A percentile compares a stretch with the other conserved stretches of the same genome.
These are phyloP conservation scores for Linnemannia hyalina DNA, from an alignment of 192 early-diverging fungal species.

Conservation along the genomic window DNA sequence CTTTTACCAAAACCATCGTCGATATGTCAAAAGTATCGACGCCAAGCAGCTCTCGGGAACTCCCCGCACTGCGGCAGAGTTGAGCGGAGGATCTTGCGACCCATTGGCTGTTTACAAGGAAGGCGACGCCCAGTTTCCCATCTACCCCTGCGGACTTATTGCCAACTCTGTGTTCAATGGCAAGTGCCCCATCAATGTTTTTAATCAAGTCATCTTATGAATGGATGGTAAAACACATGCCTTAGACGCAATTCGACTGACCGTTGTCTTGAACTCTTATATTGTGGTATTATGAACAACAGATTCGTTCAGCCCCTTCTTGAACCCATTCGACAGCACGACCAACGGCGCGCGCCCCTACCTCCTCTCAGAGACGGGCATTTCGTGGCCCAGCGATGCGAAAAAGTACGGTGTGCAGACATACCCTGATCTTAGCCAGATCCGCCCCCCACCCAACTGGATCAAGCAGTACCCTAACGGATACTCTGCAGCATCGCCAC, in stretches of 20 bases:
- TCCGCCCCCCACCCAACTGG: slow-evolving; percentile 94
- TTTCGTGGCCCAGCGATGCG: slow-evolving; percentile 92
- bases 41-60: slow-evolving; percentile 86
- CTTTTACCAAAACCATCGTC: slow-evolving; percentile 99
- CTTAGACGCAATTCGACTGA: not conserved
- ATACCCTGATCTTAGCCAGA: slow-evolving; percentile 62
- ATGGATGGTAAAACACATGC: no score
- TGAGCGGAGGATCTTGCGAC: slow-evolving; percentile 69
- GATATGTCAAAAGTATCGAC: slow-evolving; percentile 93
- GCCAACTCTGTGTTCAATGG: slow-evolving; percentile 98
- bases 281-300: not conserved
- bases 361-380: slow-evolving; percentile 74
- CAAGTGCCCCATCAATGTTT: slow-evolving; percentile 35
- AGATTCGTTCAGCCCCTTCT: slow-evolving; percentile 74
- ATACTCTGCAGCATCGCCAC: slow-evolving; percentile 66
- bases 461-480: slow-evolving; percentile 65
- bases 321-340: slow-evolving; percentile 68
- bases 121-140: slow-evolving; percentile 57
- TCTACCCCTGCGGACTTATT: slow-evolving; percentile 98
- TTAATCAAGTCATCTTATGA: no score
- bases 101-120: slow-evolving; percentile 62
- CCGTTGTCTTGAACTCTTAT: not conserved
- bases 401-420: slow-evolving; percentile 73
- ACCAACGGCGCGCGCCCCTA: slow-evolving; percentile 59
- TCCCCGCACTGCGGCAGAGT: slow-evolving; percentile 48